A percentile compares a stretch with the other conserved stretches of the same genome.
These are phyloP conservation scores for Phytophthora sojae DNA, from an alignment of 352 stramenopile genomes.

Conservation along the genomic window DNA sequence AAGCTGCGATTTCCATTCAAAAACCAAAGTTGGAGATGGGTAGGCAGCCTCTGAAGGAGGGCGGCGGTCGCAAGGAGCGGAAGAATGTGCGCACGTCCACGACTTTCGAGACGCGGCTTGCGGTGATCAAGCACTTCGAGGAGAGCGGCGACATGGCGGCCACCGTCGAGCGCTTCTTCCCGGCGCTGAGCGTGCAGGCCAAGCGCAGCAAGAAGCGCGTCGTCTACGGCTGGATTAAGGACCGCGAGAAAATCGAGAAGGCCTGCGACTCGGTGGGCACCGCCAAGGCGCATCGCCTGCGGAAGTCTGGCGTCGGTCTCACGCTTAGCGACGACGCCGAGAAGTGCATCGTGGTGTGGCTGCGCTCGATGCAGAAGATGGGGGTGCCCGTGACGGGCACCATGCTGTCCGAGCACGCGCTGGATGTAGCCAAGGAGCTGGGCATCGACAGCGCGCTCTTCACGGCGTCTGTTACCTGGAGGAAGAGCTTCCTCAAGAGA, in stretches of 20 bases:
- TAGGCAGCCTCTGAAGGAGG: slow-evolving; percentile 31
- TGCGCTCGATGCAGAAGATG: slow-evolving; percentile 42
- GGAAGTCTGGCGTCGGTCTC: slow-evolving; percentile 34
- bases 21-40: slow-evolving; percentile 20
- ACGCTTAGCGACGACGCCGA: slow-evolving; percentile 41
- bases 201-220: slow-evolving; percentile 51
- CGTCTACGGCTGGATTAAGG: slow-evolving; percentile 46
- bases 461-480: slow-evolving; percentile 36
- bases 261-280: slow-evolving; percentile 42
- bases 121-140: slow-evolving; percentile 40
- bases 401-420: slow-evolving; percentile 40
- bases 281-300: slow-evolving; percentile 44
- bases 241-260: slow-evolving; percentile 43
- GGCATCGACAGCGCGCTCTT: slow-evolving; percentile 40
- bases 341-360: slow-evolving; percentile 50
- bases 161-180: slow-evolving; percentile 43
- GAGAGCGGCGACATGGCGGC: slow-evolving; percentile 35
- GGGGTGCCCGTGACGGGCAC: slow-evolving; percentile 35
- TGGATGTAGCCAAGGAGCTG: slow-evolving; percentile 44
- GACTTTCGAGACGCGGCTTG: slow-evolving; percentile 45
- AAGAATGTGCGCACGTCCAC: slow-evolving; percentile 46
- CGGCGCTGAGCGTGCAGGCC: slow-evolving; percentile 27
- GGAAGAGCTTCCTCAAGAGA: slow-evolving; percentile 42
- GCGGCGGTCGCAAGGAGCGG: slow-evolving; percentile 39
- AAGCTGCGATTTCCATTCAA: no score